These are phyloP conservation scores for Candolleomyces aberdarensis DNA, from an alignment of 768 basidiomycete genomes.

Conservation along the genomic window DNA sequence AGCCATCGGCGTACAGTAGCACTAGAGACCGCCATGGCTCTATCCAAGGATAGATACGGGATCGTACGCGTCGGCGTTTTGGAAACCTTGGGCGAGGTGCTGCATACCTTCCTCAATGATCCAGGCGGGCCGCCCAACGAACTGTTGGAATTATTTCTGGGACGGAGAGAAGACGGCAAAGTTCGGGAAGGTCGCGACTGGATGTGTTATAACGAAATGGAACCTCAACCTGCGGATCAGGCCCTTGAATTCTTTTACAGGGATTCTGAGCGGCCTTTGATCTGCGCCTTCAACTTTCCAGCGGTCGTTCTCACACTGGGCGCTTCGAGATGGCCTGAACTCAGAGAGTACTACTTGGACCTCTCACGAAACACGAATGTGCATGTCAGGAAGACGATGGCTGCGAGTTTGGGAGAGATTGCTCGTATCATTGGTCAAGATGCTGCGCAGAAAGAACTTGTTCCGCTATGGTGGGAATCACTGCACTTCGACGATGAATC, in stretches of 20 bases:
- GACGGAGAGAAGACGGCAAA: conserved; percentile 43
- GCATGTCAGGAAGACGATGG: conserved; percentile 75
- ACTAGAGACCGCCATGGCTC: conserved; percentile 56
- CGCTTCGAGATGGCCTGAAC: conserved; percentile 63
- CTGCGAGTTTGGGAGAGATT: conserved; percentile 86
- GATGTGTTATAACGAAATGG: conserved; percentile 7
- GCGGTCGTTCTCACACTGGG: conserved; percentile 87
- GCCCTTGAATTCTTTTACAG: conserved; percentile 46
- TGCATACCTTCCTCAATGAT: conserved; percentile 73
- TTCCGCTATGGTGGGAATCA: conserved; percentile 67
- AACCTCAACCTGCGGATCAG: conserved; percentile 1
- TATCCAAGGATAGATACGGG: conserved; percentile 60
- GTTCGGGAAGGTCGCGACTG: conserved; percentile 30
- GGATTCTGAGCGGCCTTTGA: conserved; percentile 70
- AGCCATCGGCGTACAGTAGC: conserved; percentile 61
- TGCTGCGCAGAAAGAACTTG: conserved; percentile 62
- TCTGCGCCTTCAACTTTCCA: conserved; percentile 89
- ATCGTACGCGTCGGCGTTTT: conserved; percentile 77
- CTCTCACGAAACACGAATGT: conserved; percentile 57
- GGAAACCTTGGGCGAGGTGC: conserved; percentile 86
- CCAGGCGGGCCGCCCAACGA: conserved; percentile 68
- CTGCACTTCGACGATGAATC: conserved; percentile 62
- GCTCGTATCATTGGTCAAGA: conserved; percentile 80
- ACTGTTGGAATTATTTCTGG: conserved; percentile 76
- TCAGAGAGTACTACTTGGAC: conserved; percentile 64